A percentile compares a stretch with the other conserved stretches of the same genome.
Evolutionary conservation across 1,284 basidiomycete genomes (phyloP).

Genomic region (Fomitopsis betulina): DNA sequence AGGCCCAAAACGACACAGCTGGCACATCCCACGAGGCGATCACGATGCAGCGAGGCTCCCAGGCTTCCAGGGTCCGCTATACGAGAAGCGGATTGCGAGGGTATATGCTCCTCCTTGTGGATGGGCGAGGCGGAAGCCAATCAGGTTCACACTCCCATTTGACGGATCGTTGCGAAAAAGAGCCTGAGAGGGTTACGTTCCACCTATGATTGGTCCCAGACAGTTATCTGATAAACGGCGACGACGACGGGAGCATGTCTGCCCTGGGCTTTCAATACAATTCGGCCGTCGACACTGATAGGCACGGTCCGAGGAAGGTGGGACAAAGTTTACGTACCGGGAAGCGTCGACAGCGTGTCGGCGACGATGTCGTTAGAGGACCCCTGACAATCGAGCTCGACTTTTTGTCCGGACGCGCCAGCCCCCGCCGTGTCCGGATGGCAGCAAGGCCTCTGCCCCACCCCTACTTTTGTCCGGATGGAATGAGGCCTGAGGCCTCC

Average conservation of each 20-base stretch:
- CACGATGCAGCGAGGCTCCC: neutral
- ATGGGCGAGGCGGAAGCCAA: conserved; percentile 1
- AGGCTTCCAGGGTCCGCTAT: neutral
- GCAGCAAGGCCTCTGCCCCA: no score
- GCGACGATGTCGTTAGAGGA: neutral
- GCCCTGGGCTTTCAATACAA: neutral
- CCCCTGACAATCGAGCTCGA: no score
- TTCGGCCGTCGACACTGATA: neutral
- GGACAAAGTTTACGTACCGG: neutral
- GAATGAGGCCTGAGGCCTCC: no score
- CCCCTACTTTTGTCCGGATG: no score
- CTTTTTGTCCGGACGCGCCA: no score
- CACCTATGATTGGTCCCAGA: neutral
- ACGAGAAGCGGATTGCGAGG: neutral
- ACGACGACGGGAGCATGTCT: neutral
- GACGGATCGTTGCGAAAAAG: neutral
- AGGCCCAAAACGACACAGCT: neutral
- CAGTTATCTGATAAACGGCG: conserved; percentile 1
- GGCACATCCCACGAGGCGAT: neutral
- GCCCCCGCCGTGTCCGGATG: no score
- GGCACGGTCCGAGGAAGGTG: neutral
- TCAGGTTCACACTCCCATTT: neutral
- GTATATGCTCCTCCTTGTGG: neutral
- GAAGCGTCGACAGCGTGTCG: neutral
- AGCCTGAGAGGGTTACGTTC: neutral